Conservation (phyloP, 2,329 filamentous ascomycete species). For the Cordyceps militaris region DNA sequence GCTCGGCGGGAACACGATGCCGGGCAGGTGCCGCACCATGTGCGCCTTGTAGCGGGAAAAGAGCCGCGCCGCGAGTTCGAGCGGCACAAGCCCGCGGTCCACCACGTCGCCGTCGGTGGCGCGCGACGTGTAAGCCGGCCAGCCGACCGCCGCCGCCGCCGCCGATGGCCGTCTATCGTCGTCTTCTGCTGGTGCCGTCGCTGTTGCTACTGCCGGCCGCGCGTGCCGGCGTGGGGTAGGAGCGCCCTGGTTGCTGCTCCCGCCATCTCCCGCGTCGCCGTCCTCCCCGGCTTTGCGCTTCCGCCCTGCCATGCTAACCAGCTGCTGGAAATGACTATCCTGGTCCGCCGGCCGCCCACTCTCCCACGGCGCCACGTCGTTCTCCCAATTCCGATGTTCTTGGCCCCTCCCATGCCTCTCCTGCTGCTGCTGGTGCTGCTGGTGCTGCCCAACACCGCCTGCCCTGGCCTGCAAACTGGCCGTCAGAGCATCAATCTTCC, state of each 20-base stretch:
- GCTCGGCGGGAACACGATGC: slow-evolving; percentile 50
- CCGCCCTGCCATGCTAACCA: slow-evolving; percentile 18
- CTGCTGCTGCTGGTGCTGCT: background rate
- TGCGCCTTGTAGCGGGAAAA: slow-evolving; percentile 52
- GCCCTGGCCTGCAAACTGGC: slow-evolving; percentile 60
- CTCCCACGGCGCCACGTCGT: slow-evolving; percentile 2
- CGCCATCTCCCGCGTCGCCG: background rate
- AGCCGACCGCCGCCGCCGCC: slow-evolving; percentile 11
- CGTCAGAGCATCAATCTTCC: slow-evolving; percentile 84
- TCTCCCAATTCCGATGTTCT: slow-evolving; percentile 6
- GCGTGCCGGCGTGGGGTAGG: too few relatives aligned
- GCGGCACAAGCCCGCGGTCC: slow-evolving; percentile 51
- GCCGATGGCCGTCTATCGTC: slow-evolving; percentile 8
- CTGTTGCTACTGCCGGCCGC: too few relatives aligned
- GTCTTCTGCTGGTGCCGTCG: background rate
- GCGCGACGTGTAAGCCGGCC: slow-evolving; percentile 18
- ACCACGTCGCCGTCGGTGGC: slow-evolving; percentile 42
- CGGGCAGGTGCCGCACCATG: slow-evolving; percentile 56
- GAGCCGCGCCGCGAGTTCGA: slow-evolving; percentile 47
- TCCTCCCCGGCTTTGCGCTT: slow-evolving; percentile 24
- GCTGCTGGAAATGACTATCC: slow-evolving; percentile 11
- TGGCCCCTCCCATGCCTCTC: background rate
- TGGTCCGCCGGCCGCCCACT: background rate
- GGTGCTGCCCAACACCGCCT: slow-evolving; percentile 15
- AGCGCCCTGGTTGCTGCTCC: slow-evolving; percentile 13